These are phyloP conservation scores for Paratinospora sagittata DNA, from an alignment of 164 flowering plant species.

Conservation along the genomic window DNA sequence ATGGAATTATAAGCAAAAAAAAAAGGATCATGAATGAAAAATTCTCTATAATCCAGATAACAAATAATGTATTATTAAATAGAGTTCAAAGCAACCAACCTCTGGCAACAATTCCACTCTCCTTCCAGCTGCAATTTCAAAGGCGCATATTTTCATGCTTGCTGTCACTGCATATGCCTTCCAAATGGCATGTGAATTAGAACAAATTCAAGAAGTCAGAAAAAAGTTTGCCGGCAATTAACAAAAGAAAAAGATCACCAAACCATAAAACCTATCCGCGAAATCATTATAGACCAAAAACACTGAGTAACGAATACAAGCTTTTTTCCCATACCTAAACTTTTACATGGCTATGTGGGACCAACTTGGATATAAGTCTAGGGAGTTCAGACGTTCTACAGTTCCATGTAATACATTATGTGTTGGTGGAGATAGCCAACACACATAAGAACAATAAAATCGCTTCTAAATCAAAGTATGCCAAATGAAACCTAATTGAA, in stretches of 20 bases:
- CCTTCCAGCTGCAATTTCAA: slow-evolving; percentile 86
- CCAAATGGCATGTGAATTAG: slow-evolving; percentile 17
- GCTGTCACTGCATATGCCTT: slow-evolving; percentile 97
- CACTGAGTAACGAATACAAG: background rate
- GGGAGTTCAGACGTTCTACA: too few species aligned
- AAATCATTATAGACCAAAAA: background rate
- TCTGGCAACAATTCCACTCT: slow-evolving; percentile 79
- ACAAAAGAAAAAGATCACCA: background rate
- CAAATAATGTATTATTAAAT: background rate
- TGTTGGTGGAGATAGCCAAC: too few species aligned
- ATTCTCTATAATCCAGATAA: background rate
- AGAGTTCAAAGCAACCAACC: slow-evolving; percentile 37
- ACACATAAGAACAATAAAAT: too few species aligned
- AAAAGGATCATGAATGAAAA: background rate
- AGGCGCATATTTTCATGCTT: slow-evolving; percentile 82
- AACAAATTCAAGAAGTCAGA: background rate
- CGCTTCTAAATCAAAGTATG: too few species aligned
- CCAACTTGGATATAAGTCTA: too few species aligned
- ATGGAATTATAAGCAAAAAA: too few species aligned
- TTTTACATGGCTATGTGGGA: too few species aligned
- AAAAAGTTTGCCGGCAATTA: background rate
- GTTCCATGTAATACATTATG: too few species aligned
- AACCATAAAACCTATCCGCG: background rate
- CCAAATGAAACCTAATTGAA: too few species aligned
- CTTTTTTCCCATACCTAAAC: background rate